phyloP scores from a whole-genome alignment of 2,329 filamentous ascomycete genomes.

The Penicillium sp. region DNA sequence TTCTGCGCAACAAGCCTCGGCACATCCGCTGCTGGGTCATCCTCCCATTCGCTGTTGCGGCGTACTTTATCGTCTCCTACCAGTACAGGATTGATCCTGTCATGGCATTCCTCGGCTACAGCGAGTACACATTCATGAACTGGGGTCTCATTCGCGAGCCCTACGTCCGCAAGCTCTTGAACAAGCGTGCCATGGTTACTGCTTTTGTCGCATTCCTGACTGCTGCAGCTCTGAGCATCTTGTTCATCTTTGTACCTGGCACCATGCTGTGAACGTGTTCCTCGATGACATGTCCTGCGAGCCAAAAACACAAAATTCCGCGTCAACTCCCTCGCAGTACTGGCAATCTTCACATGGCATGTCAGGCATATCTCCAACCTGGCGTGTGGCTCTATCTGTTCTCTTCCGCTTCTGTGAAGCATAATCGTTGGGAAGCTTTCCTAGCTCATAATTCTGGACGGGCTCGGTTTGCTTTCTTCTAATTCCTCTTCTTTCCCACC shows the following conservation, averaged over 20 bases:
- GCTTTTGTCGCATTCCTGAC: slow-evolving; percentile 75
- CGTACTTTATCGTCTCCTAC: slow-evolving; percentile 88
- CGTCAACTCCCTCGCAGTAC: neutral
- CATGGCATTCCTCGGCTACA: slow-evolving; percentile 84
- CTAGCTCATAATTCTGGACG: slow-evolving; percentile 5
- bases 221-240: slow-evolving; percentile 79
- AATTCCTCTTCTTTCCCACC: neutral
- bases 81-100: slow-evolving; percentile 95
- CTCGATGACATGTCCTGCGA: neutral
- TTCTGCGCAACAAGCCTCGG: slow-evolving; percentile 82
- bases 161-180: slow-evolving; percentile 84
- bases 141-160: slow-evolving; percentile 88
- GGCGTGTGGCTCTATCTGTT: slow-evolving; percentile 22
- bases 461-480: slow-evolving; percentile 4
- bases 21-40: slow-evolving; percentile 85
- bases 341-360: slow-evolving; percentile 12
- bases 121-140: slow-evolving; percentile 95
- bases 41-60: slow-evolving; percentile 86
- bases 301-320: neutral
- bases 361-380: slow-evolving; percentile 14
- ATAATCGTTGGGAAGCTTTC: slow-evolving; percentile 17
- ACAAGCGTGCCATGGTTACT: slow-evolving; percentile 82
- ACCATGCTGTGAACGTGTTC: slow-evolving; percentile 53
- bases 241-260: slow-evolving; percentile 95
- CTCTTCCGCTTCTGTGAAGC: slow-evolving; percentile 28